Base-by-base conservation (phyloP, 768 basidiomycete species). In the Tylopilus cervinicoccineus region DNA sequence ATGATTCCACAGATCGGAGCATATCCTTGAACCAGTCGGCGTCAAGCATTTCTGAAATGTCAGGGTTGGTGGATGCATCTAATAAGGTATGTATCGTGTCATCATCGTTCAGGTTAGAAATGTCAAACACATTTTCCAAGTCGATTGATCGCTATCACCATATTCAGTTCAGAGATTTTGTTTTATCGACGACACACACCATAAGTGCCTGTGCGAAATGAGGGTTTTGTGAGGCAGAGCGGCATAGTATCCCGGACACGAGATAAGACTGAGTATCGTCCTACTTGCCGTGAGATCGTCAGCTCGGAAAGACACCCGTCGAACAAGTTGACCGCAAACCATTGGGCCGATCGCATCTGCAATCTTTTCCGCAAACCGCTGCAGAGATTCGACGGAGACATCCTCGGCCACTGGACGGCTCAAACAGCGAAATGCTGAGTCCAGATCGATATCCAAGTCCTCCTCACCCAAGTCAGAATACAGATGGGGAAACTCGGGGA, bases 401-500 rank as follows among this genome's bases (percentile, higher is more conserved):
- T 80, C 76, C 47, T 86, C 84, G 3, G 75, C 70, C 0, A 88
- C 72, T 9, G 87, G 86, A 47, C 77, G 72, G 22, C 74, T 75
- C 17, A 80, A 70, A 27, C 75, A 66, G 34, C 76, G 70, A 43
- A 79, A 75, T 3, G 84, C 77, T 23, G 69, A 71, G 52, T 84
- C 79, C 4, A 90, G 62, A 58, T 83, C 79, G 45, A 80, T 73
- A 28, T 79, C 76, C 4, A 72, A 68, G n/a, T 72, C 59, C 14
- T 71, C 69, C n/a, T 69, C 71, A 22, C 74, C 73, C 27, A 89
- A 61, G 59, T 87, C 78, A 2, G 84, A 75, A 54, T 83, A 80
- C 20, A 88, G 60, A 60, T 83, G 78, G 0, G 88, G 87, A 56
- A 89, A 90, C 11, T 80, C 79, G 2, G 79, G 80, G 23, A 79